Evolutionary conservation across 345 rosid species (phyloP).

Genomic region (Iberis pinnata): DNA sequence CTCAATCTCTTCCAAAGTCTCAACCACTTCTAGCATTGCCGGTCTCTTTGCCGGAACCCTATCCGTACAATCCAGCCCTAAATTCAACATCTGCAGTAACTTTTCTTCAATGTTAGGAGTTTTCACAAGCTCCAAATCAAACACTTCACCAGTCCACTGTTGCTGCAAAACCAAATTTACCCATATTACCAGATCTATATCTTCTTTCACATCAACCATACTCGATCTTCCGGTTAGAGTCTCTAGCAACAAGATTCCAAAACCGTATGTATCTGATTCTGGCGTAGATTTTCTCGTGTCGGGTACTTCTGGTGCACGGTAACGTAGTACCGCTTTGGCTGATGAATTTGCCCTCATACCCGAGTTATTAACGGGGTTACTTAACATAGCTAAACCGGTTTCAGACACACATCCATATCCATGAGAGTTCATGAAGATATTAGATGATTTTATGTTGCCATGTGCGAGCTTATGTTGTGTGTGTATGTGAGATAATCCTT

Average conservation of each 20-base stretch:
- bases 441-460: constrained; percentile 84
- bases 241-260: constrained; percentile 78
- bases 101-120: constrained; percentile 79
- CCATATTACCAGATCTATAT: constrained; percentile 72
- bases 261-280: constrained; percentile 75
- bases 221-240: constrained; percentile 81
- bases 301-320: constrained; percentile 78
- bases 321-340: constrained; percentile 25
- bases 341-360: constrained; percentile 43
- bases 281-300: constrained; percentile 72
- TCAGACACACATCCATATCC: constrained; percentile 63
- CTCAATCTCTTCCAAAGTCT: constrained; percentile 55
- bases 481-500: constrained; percentile 72
- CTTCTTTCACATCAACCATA: constrained; percentile 43
- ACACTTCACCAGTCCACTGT: constrained; percentile 97
- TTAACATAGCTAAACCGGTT: constrained; percentile 59
- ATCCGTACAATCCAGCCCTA: constrained; percentile 59
- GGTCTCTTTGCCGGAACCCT: constrained; percentile 69
- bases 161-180: constrained; percentile 67
- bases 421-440: constrained; percentile 59
- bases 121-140: constrained; percentile 70
- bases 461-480: constrained; percentile 61
- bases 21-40: constrained; percentile 51
- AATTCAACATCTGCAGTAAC: constrained; percentile 78
- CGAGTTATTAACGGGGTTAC: constrained; percentile 60